Conservation (phyloP, 2,329 filamentous ascomycete species). For the Tolypocladium ophioglossoides region DNA sequence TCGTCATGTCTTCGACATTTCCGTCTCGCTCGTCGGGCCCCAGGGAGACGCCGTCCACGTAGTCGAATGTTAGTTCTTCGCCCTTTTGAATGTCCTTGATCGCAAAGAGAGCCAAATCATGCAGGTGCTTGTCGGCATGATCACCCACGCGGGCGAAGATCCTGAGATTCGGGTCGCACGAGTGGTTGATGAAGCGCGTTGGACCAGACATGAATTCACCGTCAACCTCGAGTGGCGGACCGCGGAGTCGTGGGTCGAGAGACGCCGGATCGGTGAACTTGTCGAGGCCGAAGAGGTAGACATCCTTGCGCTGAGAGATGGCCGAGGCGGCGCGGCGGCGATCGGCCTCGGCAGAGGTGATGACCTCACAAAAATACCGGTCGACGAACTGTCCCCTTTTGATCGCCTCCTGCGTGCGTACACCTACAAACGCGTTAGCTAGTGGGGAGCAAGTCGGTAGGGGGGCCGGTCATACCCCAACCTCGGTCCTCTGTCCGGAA, state of each 20-base stretch:
- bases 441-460: background rate
- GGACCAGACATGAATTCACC: conserved; percentile 71
- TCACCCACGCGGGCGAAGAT: conserved; percentile 74
- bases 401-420: conserved; percentile 54
- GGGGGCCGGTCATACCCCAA: conserved; percentile 47
- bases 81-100: conserved; percentile 51
- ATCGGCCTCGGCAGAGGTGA: conserved; percentile 54
- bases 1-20: conserved; percentile 40
- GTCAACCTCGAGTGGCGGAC: conserved; percentile 49
- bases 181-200: conserved; percentile 76
- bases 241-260: conserved; percentile 43
- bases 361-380: conserved; percentile 63
- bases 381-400: conserved; percentile 70
- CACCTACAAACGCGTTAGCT: conserved; percentile 28
- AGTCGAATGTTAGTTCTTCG: conserved; percentile 72
- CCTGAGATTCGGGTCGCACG: conserved; percentile 66
- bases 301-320: conserved; percentile 54
- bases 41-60: conserved; percentile 53
- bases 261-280: conserved; percentile 58
- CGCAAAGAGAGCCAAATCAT: conserved; percentile 70
- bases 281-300: conserved; percentile 73
- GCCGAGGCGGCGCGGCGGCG: conserved; percentile 47
- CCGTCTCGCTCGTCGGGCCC: conserved; percentile 31
- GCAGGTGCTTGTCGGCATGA: conserved; percentile 61
- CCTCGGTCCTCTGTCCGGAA: conserved; percentile 64